phyloP scores from a whole-genome alignment of 805 yeast species.

The Kuraishia piskuri region DNA sequence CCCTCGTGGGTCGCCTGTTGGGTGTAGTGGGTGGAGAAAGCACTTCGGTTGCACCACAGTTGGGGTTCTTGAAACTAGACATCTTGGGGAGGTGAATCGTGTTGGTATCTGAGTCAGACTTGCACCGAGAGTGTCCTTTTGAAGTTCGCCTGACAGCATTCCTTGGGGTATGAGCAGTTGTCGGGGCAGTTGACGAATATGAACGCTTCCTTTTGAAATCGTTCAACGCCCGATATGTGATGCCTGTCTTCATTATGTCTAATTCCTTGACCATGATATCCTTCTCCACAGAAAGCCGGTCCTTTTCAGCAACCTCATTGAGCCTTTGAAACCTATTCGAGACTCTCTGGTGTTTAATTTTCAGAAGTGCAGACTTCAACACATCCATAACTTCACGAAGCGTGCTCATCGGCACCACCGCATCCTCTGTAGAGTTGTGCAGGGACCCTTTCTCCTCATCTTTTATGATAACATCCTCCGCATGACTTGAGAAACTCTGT shows the following conservation, averaged over 20 bases:
- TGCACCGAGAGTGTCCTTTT: background rate
- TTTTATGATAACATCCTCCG: background rate
- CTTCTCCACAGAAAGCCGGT: constrained; percentile 1
- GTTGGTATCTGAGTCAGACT: background rate
- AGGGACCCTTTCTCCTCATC: background rate
- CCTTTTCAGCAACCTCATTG: background rate
- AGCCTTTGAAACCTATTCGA: background rate
- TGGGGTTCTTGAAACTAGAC: background rate
- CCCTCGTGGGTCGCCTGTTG: background rate
- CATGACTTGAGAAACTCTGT: background rate
- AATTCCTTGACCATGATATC: background rate
- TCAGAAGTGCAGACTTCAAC: background rate
- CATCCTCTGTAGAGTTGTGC: background rate
- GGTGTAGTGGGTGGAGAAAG: background rate
- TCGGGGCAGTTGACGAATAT: background rate
- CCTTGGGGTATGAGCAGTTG: background rate
- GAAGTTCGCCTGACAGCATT: background rate
- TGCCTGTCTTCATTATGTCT: background rate
- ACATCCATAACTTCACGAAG: background rate
- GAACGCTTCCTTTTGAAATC: background rate
- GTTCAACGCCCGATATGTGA: background rate
- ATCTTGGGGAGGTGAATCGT: background rate
- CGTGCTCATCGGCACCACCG: background rate
- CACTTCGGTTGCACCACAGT: background rate
- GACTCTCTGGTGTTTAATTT: background rate